Evolutionary conservation across 2,329 filamentous ascomycete species (phyloP), one percentile per base, ranked within the genome.

Genomic region (Tympanopsis confertula): DNA sequence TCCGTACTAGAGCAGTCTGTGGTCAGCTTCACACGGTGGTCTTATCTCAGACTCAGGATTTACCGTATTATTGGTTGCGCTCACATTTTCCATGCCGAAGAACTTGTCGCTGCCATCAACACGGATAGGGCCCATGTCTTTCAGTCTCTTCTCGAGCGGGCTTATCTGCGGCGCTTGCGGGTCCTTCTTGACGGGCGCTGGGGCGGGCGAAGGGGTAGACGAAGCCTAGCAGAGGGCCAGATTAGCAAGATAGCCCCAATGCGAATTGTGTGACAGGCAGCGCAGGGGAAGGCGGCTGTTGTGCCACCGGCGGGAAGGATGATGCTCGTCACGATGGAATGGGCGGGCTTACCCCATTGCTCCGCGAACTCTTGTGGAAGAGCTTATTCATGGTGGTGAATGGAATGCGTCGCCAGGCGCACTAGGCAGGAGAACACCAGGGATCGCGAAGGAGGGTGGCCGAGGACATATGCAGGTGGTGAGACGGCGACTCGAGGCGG

Each of bases 21-120:
- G 22, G 20, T 17, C 5, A 36, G 32, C 55, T 69, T 50, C n/a
- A n/a, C n/a, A n/a, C n/a, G n/a, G n/a, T n/a, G n/a, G n/a, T n/a
- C n/a, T n/a, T n/a, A n/a, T n/a, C n/a, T n/a, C n/a, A n/a, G n/a
- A n/a, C n/a, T n/a, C n/a, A n/a, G n/a, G n/a, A n/a, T n/a, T n/a
- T n/a, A n/a, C n/a, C 69, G 66, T 49, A 45, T 38, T 26, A 39
- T 13, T 33, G 38, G 43, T 39, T 43, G 45, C 37, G 68, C 85
- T 63, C 70, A 96, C 89, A 64, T 98, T 98, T 63, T 98, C 91
- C 57, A 96, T 82, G 13, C 91, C 91, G 63, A 93, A 96, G 66
- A 94, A 98, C 65, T 94, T 94, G 65, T 96, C 91, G 56, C 85
- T 94, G 38, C 91, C 91, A 61, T 96, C 88, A 47, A 73, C 68